Evolutionary conservation across 176 grass and related monocot genomes (phyloP), one percentile per base, ranked within the genome.

Genomic region (sorghum (Sorghum bicolor)): DNA sequence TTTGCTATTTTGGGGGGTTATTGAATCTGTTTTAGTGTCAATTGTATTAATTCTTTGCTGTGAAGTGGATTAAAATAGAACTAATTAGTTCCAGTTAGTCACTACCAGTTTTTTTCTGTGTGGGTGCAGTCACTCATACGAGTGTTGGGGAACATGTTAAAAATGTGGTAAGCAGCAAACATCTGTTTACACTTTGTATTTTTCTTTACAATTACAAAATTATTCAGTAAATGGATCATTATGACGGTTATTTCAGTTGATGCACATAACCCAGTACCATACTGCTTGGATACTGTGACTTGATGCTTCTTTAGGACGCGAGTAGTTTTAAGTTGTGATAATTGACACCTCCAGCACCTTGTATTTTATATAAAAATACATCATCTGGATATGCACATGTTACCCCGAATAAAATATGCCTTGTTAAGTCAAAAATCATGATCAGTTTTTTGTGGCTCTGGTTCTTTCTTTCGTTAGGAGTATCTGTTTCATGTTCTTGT

Each of bases 51-150:
- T 57, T 24, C 43, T 74, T 24, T 67, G 50, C 48, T 29, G 50
- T 57, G 45, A 41, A 57, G 34, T 10, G 25, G 32, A 84, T 84
- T 31, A 75, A 83, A 75, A 26, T 64, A 75, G 63, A 62, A 72
- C 75, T 65, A 66, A 66, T 36, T 29, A 52, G 53, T 86, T 60
- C 52, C 11, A 79, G 75, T 63, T 72, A 45, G 75, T 58, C 45
- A 65, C 24, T 80, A 66, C n/a, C 47, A 17, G 24, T 38, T 37
- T 78, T 78, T 25, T 58, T 62, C 11, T 86, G 10, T 13, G 5
- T 64, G 15, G 34, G 20, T 66, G 39, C 9, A 81, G 62, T 44
- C 13, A 44, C 48, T 7, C 25, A 10, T 48, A 55, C 44, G 22
- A 29, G 67, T 76, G 22, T 64, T 68, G 62, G 64, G 79, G 48